Conservation (phyloP, 352 stramenopile genomes). For the Phytophthora quininea region DNA sequence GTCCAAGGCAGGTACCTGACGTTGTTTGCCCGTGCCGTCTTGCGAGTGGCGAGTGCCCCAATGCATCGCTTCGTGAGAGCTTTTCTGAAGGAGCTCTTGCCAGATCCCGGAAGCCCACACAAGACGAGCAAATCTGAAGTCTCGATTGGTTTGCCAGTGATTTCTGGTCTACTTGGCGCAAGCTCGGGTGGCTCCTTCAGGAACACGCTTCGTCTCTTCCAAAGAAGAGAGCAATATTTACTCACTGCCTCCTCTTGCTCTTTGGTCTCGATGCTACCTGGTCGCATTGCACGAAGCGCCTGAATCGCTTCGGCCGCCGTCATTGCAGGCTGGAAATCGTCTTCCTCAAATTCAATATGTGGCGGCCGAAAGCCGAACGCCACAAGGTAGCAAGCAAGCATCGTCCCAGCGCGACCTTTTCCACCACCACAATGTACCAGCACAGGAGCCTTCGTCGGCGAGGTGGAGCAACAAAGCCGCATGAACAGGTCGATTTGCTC, state of each 20-base stretch:
- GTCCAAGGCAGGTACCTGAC: conserved; percentile 33
- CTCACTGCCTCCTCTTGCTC: conserved; percentile 55
- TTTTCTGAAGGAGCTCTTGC: conserved; percentile 65
- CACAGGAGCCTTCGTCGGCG: conserved; percentile 26
- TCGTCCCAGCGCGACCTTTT: conserved; percentile 66
- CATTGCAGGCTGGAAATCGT: conserved; percentile 52
- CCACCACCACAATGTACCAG: conserved; percentile 72
- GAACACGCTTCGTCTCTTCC: conserved; percentile 55
- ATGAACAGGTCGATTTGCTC: conserved; percentile 74
- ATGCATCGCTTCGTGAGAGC: conserved; percentile 47
- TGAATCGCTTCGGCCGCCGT: conserved; percentile 48
- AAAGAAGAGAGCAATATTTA: conserved; percentile 59
- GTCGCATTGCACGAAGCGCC: conserved; percentile 46
- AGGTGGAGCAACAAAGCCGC: conserved; percentile 30
- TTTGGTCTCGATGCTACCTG: conserved; percentile 62
- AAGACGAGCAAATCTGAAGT: conserved; percentile 58
- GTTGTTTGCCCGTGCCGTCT: conserved; percentile 11
- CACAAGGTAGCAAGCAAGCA: conserved; percentile 71
- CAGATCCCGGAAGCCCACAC: conserved; percentile 60
- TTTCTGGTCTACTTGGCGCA: conserved; percentile 35
- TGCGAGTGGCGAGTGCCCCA: conserved; percentile 14
- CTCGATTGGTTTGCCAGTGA: conserved; percentile 36
- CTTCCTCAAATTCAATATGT: conserved; percentile 8
- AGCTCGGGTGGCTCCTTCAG: conserved; percentile 33
- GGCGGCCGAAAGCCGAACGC: conserved; percentile 59